Evolutionary conservation across 352 stramenopile genomes (phyloP), one percentile per base, ranked within the genome.

Genomic region (Pilasporangium apinafurcum): DNA sequence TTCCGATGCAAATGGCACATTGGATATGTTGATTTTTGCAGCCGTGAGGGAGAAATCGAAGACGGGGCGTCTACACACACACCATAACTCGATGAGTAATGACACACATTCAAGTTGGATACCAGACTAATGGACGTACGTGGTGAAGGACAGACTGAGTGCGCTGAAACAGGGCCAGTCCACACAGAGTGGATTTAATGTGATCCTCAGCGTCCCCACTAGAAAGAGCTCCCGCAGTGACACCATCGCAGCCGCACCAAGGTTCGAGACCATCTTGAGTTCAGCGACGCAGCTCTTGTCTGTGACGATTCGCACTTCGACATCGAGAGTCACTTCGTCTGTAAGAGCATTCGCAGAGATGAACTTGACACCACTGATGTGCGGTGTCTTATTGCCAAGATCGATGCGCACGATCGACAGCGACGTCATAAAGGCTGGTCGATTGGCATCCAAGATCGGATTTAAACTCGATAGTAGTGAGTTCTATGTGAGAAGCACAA

Each of bases 1-100:
- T 37, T 90, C 75, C 12, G 78, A 90, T 14, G 77, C 75, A 55
- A 87, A 90, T 8, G 78, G 74, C 21, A 90, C 75, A 52, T 86
- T 87, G 24, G 75, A 63, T 42, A 87, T 69, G 67, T 87, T 87
- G 72, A 90, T 90, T 52, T 87, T 90, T 47, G 78, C 78, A 12
- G 78, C 78, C 0, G 68, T 90, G 39, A 90, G 60, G 3, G 72
- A 86, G 41, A 90, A 90, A 34, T 90, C 78, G 40, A 90, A 73
- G 24, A 73, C 55, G 2, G 78, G 78, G 3, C 73, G 74, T 22
- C 78, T 90, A 39, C 8, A 50, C 16, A 17, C 36, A 36, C 21
- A 46, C 20, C 16, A 24, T 24, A 18, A 16, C 28, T 35, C 17
- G 18, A n/a, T 34, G 28, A 29, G 30, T 29, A 45, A 30, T 28